Base-by-base conservation (phyloP, 495 filamentous ascomycete species). In the Cercophora scortea region DNA sequence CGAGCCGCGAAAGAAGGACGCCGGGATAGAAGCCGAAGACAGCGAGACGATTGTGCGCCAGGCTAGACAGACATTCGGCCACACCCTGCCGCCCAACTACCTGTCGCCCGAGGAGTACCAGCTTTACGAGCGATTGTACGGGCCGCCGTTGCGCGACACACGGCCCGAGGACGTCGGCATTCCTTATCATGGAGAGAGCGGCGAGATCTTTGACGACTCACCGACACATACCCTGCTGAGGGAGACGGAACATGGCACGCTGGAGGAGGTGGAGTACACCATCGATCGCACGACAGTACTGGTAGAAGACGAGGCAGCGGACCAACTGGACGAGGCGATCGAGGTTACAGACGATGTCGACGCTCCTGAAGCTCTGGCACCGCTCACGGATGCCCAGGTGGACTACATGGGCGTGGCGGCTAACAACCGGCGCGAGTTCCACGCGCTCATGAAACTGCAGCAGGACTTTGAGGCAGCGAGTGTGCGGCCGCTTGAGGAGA, bases 91-190 rank as follows among this genome's bases (percentile, higher is more conserved):
- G 0, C 77, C 83, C n/a, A 84, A 78, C 13, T 78, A 86, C 51
- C 64, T 98, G 42, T 78, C 79, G 13, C 73, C 76, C 5, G 75
- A 83, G 32, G 91, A 95, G 62, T 83, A 86, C 43, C 68, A 70
- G 40, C 61, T 95, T 2, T 97, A 95, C 61, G 82, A 85, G 51
- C 77, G 89, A 52, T 69, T 95, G 9, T 97, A 90, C 68, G 93
- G 92, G 1, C 77, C 71, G 55, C 89, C 78, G 19, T 63, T 77
- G 56, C 73, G 73, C 46, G 78, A 78, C 40, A 81, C 80, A 7
- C 65, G 56, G 33, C 71, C 76, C 8, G 78, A 79, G 38, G 84
- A 88, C 65, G 69, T 82, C 6, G 77, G 71, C 10, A 73, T 79
- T 56, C 63, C 76, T 7, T 66, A 59, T 6, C 57, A 62, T 1